phyloP scores from a whole-genome alignment of 139 green algal species.

The Chlorella sp. region DNA sequence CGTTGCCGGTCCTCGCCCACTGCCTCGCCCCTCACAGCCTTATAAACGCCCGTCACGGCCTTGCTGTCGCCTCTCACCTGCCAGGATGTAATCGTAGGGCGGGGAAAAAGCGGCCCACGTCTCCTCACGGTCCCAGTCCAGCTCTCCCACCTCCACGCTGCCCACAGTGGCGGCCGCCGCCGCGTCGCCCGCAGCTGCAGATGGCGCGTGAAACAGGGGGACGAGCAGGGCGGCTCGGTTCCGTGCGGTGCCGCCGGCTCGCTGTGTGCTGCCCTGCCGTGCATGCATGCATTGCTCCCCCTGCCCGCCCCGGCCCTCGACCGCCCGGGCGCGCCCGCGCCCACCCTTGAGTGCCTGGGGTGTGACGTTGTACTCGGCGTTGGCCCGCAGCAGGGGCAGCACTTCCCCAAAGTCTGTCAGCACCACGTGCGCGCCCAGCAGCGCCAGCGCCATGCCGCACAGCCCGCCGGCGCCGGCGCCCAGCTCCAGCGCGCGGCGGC shows the following conservation, averaged over 20 bases:
- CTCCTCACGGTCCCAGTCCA: slow-evolving; percentile 67
- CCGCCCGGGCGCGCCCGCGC: background rate
- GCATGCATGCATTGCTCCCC: too few species aligned
- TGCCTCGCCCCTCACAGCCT: too few species aligned
- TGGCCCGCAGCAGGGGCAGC: slow-evolving; percentile 69
- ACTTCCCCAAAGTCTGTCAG: slow-evolving; percentile 71
- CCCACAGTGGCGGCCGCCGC: slow-evolving; percentile 29
- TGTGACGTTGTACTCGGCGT: slow-evolving; percentile 75
- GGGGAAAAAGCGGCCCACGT: slow-evolving; percentile 31
- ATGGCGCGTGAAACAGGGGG: too few species aligned
- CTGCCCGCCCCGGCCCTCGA: too few species aligned
- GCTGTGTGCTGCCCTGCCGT: too few species aligned
- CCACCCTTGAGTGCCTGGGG: slow-evolving; percentile 33
- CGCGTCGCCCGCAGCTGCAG: slow-evolving; percentile 1
- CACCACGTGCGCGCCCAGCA: slow-evolving; percentile 62
- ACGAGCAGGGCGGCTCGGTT: too few species aligned
- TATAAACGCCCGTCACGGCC: too few species aligned
- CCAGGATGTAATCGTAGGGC: slow-evolving; percentile 74
- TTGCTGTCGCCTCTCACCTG: too few species aligned
- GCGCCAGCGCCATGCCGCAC: slow-evolving; percentile 45
- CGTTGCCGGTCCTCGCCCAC: too few species aligned
- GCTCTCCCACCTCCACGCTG: slow-evolving; percentile 57
- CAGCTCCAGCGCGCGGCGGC: slow-evolving; percentile 81
- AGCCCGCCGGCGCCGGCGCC: slow-evolving; percentile 86
- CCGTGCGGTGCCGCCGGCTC: too few species aligned